Evolutionary conservation across 306 rosid genomes (phyloP), one percentile per base, ranked within the genome.

Genomic region (Dryas alaskensis): DNA sequence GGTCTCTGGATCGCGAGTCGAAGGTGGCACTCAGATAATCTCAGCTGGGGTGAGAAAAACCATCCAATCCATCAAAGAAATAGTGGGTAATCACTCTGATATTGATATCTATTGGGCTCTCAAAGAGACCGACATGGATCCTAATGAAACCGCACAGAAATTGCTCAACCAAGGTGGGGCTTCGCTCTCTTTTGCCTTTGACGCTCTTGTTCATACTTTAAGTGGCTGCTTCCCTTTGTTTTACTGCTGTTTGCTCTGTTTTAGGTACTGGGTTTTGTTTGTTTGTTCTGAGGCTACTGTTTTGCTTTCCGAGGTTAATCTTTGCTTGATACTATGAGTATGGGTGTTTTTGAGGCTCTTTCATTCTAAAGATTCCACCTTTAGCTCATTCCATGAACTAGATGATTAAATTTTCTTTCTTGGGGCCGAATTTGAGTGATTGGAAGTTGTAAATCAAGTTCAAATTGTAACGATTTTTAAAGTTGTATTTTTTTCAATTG

Each of bases 91-190:
- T 70, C 93, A 90, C 82, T 95, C 98, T 49, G 98, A 92, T 72
- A 86, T 87, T 65, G 99, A 95, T 87, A 95, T 95, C 62, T 95
- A 95, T 79, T 85, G 71, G 31, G 78, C 93, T 62, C 96, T 95
- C n/a, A 90, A 84, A 79, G 99, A 95, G 73, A 64, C 83, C 39
- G 76, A 92, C 85, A 95, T 95, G 99, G 99, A 95, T 83, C 99
- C 99, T 81, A 90, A 95, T 66, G 99, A 95, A 80, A 90, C 99
- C n/a, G 50, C 96, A n/a, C 96, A 92, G 90, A 92, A 88, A 84
- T 87, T 95, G 91, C 98, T 95, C 52, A 79, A 82, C 86, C 99
- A 95, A 90, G 99, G 99, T 95, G 45, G 49, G 75, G 10, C 3
- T 31, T 31, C 22, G 22, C 37, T 31, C 37, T 31, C 37, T 48